A percentile compares a stretch with the other conserved stretches of the same genome.
Evolutionary conservation across 192 early-diverging fungal genomes (phyloP).

Genomic region (Linnemannia zychae): DNA sequence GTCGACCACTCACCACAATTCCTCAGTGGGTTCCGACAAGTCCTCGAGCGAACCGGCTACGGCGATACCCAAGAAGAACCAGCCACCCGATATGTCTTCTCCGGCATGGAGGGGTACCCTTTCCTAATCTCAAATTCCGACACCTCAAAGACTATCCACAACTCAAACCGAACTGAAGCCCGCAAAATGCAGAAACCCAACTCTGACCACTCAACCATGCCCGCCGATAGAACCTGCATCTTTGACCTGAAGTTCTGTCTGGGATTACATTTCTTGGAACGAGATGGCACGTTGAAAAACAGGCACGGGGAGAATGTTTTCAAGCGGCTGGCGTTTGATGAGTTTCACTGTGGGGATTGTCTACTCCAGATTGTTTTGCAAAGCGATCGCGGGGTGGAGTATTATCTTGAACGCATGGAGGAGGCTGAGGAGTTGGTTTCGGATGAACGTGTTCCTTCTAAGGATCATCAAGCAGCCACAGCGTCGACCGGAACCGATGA

Average conservation of each 20-base stretch:
- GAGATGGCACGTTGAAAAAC: neutral
- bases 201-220: slow-evolving; percentile 13
- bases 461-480: slow-evolving; percentile 14
- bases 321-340: slow-evolving; percentile 31
- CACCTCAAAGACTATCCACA: slow-evolving; percentile 25
- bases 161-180: neutral
- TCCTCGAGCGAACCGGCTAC: neutral
- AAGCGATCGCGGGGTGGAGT: slow-evolving; percentile 1
- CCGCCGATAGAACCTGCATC: slow-evolving; percentile 31
- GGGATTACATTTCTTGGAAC: slow-evolving; percentile 34
- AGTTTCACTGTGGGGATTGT: slow-evolving; percentile 57
- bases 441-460: slow-evolving; percentile 35
- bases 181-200: slow-evolving; percentile 3
- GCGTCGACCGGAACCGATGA: neutral
- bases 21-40: slow-evolving; percentile 3
- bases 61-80: slow-evolving; percentile 20
- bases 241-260: slow-evolving; percentile 47
- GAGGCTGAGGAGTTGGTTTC: neutral
- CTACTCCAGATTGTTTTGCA: slow-evolving; percentile 40
- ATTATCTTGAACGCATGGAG: slow-evolving; percentile 15
- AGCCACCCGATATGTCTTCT: slow-evolving; percentile 24
- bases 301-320: slow-evolving; percentile 16
- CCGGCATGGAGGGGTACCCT: slow-evolving; percentile 54
- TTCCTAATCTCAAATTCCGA: slow-evolving; percentile 20
- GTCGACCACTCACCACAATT: slow-evolving; percentile 12